Evolutionary conservation across 345 rosid genomes (phyloP), one percentile per base, ranked within the genome.

Genomic region (Lepidium africanum): DNA sequence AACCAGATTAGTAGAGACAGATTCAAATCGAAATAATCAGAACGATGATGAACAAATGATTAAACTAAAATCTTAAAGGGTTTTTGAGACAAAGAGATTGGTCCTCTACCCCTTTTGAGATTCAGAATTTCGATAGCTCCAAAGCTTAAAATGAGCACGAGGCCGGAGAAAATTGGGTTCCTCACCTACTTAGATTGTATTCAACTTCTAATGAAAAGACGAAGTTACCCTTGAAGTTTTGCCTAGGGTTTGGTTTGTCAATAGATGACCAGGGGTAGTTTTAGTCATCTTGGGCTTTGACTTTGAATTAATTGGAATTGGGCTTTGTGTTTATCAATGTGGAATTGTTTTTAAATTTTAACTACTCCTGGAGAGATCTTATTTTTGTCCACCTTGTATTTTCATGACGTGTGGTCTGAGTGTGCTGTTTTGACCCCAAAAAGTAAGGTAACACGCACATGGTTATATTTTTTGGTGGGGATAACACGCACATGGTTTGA

Each of bases 61-160:
- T 19, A 10, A 11, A 47, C 54, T 5, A 40, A 53, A 4, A 25
- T 0, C 73, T 69, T 63, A 54, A n/a, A 57, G 27, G 12, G 17
- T 35, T 35, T 11, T 3, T 15, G 25, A 14, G 33, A 27, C 10
- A 23, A 37, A 11, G 36, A 25, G 5, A 12, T 3, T 45, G 54
- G 40, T 40, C n/a, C 48, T 65, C 27, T 13, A 41, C 15, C 9
- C 16, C 70, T 39, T 59, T 54, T 46, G 36, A 53, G 70, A 60
- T 53, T 68, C 64, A 37, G 73, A 59, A 38, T 47, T 61, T 33
- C 59, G 74, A 47, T 68, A 55, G 52, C 65, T 63, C 41, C 76
- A 5, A 72, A 36, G 76, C 70, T 25, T 5, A 21, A 36, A 66
- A 50, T 73, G 54, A 55, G 69, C 52, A 27, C 30, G 40, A 23